Evolutionary conservation across 345 rosid genomes (phyloP).

Genomic region (Balakata baccata): DNA sequence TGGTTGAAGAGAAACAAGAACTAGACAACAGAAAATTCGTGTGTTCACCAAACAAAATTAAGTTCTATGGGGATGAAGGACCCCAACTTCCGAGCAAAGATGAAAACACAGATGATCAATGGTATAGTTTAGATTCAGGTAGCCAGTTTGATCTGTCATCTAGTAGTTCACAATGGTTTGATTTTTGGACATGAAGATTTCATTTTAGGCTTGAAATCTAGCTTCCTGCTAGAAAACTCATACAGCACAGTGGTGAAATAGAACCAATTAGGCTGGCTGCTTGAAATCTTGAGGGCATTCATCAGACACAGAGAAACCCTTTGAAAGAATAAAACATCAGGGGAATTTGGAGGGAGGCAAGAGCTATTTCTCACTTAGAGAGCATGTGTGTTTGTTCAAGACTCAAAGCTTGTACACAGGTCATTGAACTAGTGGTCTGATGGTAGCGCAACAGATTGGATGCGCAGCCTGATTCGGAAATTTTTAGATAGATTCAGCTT

Average conservation of each 20-base stretch:
- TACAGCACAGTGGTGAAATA: background rate
- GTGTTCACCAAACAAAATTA: too few relatives aligned
- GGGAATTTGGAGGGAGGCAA: background rate
- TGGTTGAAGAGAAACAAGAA: too few relatives aligned
- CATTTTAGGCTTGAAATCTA: too few relatives aligned
- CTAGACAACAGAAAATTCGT: too few relatives aligned
- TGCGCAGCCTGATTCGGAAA: too few relatives aligned
- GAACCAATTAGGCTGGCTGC: too few relatives aligned
- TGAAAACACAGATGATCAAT: conserved; percentile 36
- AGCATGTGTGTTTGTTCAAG: background rate
- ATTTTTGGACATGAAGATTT: conserved; percentile 45
- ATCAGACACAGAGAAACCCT: background rate
- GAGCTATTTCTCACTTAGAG: background rate
- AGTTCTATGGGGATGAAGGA: too few relatives aligned
- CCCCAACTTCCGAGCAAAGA: background rate
- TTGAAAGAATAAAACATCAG: background rate
- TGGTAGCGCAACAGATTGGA: background rate
- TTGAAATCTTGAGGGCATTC: too few relatives aligned
- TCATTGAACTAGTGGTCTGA: background rate
- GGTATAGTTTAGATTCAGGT: conserved; percentile 39
- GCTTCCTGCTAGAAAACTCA: too few relatives aligned
- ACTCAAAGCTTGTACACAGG: background rate
- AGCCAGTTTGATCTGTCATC: conserved; percentile 43
- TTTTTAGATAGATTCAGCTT: too few relatives aligned
- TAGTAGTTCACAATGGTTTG: conserved; percentile 43